Conservation (phyloP, 2,329 filamentous ascomycete species). For the Pseudocercospora pini-densiflorae region DNA sequence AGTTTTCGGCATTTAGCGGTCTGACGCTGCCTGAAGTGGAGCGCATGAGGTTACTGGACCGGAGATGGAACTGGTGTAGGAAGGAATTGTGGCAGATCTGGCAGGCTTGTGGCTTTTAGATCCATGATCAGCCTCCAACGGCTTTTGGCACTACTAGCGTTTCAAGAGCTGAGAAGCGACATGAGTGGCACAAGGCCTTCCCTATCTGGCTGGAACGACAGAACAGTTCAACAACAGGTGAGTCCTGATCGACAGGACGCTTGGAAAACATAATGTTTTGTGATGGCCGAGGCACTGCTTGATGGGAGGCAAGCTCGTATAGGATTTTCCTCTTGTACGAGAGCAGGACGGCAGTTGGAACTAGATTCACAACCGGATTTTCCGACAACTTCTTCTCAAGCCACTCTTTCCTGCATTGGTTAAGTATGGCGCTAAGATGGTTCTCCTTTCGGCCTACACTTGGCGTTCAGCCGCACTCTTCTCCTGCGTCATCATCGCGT, state of each 20-base stretch:
- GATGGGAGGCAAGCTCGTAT: background rate
- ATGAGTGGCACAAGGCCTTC: background rate
- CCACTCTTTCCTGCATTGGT: background rate
- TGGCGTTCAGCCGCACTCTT: background rate
- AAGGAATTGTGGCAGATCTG: background rate
- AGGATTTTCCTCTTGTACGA: background rate
- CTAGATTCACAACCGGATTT: background rate
- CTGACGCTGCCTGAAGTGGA: conserved; percentile 1
- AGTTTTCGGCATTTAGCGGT: background rate
- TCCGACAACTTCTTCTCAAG: background rate
- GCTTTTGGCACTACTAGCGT: background rate
- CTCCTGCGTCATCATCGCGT: background rate
- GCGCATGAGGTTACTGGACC: background rate
- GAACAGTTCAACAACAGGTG: background rate
- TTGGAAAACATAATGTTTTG: background rate
- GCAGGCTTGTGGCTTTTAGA: conserved; percentile 3
- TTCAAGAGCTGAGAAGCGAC: conserved; percentile 7
- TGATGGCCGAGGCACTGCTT: background rate
- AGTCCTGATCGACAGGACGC: background rate
- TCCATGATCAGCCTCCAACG: background rate
- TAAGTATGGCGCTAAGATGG: background rate
- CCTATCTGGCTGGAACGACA: background rate
- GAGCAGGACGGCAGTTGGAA: background rate
- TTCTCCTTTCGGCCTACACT: background rate
- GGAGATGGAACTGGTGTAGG: background rate